Percentiles rank a stretch among this genome's conserved stretches.
Conservation (phyloP, 1,139 yeast genomes). For the Arxiozyma heterogenica region DNA sequence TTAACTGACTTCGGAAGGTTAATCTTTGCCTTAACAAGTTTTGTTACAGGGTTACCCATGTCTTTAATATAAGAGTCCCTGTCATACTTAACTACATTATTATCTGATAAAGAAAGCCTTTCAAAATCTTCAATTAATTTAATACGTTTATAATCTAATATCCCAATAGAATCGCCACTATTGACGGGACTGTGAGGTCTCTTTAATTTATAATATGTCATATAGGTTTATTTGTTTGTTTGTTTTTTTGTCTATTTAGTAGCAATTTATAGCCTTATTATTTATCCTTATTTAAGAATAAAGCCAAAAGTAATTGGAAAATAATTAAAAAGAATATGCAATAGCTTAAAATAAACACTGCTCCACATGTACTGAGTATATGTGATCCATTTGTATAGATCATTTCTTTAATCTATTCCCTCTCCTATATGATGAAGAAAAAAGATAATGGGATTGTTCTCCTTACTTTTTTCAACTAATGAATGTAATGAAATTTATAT, state of each 20-base stretch:
- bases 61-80: neutral
- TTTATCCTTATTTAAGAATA: neutral
- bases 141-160: slow-evolving; percentile 24
- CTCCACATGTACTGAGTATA: neutral
- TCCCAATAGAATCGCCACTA: neutral
- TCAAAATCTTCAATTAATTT: slow-evolving; percentile 25
- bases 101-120: slow-evolving; percentile 15
- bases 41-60: slow-evolving; percentile 6
- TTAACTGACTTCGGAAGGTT: slow-evolving; percentile 8
- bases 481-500: no score
- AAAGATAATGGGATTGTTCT: no score
- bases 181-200: slow-evolving; percentile 20
- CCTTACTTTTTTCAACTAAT: no score
- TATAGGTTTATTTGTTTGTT: no score
- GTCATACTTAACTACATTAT: neutral
- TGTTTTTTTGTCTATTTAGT: neutral
- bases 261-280: neutral
- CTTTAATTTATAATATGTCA: slow-evolving; percentile 10
- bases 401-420: no score
- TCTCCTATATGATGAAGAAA: neutral
- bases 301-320: no score
- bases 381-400: neutral
- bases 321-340: no score
- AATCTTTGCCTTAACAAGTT: slow-evolving; percentile 2
- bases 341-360: neutral